Conservation (phyloP, 345 rosid genomes). For the Cochlearia excelsa region DNA sequence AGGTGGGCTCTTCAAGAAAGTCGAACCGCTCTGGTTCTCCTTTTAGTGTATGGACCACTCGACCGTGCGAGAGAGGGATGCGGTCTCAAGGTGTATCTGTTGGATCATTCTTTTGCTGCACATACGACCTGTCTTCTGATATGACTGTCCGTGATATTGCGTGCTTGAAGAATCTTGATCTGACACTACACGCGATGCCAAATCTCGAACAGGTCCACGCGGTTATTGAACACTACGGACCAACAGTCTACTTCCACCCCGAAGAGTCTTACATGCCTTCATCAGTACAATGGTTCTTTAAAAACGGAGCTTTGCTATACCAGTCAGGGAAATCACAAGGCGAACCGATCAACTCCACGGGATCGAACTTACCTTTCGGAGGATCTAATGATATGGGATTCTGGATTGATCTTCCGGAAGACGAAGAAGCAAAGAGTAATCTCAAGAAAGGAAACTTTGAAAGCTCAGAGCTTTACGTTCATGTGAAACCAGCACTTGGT, state of each 20-base stretch:
- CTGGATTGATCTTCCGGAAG: slow-evolving; percentile 79
- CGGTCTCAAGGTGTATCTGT: slow-evolving; percentile 61
- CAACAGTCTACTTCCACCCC: slow-evolving; percentile 85
- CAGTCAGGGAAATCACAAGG: slow-evolving; percentile 46
- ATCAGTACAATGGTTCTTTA: slow-evolving; percentile 84
- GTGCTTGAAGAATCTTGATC: slow-evolving; percentile 75
- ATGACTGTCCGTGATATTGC: slow-evolving; percentile 48
- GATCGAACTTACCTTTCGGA: slow-evolving; percentile 68
- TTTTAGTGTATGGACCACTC: slow-evolving; percentile 62
- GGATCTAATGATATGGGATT: slow-evolving; percentile 64
- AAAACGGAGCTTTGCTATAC: slow-evolving; percentile 70
- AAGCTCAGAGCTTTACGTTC: slow-evolving; percentile 78
- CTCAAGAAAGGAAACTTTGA: slow-evolving; percentile 62
- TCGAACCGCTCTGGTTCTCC: slow-evolving; percentile 36
- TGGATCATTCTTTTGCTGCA: slow-evolving; percentile 74
- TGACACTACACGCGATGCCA: slow-evolving; percentile 64
- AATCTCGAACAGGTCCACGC: slow-evolving; percentile 72
- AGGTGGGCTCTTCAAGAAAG: slow-evolving; percentile 32
- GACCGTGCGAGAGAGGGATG: slow-evolving; percentile 76
- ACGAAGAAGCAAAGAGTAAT: slow-evolving; percentile 48
- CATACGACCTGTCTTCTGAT: slow-evolving; percentile 34
- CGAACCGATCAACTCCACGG: slow-evolving; percentile 48
- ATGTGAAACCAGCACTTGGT: slow-evolving; percentile 82
- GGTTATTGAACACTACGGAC: slow-evolving; percentile 68
- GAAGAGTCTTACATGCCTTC: slow-evolving; percentile 85